Base-by-base conservation (phyloP, 2,329 filamentous ascomycete genomes). In the Colletotrichum scovillei region DNA sequence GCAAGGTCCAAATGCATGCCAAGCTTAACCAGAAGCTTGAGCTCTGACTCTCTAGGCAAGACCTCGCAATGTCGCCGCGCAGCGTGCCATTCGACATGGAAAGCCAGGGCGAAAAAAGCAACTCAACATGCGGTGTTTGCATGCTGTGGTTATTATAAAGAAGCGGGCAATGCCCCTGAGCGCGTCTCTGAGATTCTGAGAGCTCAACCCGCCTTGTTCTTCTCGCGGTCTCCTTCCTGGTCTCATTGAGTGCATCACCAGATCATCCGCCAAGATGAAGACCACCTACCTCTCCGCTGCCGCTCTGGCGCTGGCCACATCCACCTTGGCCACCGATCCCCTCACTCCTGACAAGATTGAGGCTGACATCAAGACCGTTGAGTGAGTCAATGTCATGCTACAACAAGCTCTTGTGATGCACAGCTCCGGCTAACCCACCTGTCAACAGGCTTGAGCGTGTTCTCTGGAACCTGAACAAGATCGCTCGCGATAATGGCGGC, bases 401-500 rank as follows among this genome's bases (percentile, higher is more conserved):
- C 24, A 32, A 4, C 24, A 14, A 24, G 4, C 35, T 38, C 53
- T 16, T 24, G 8, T 14, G 5, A 2, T 30, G n/a, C 12, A 22
- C 14, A 32, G 14, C 26, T 11, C 12, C 6, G 14, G 2, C 14
- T 12, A 8, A 19, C 73, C 60, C 19, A 16, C 8, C 2, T 30
- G 5, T 9, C 2, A 5, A 38, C 58, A 88, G 86, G 52, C 79
- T 89, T 42, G 82, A 87, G 79, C 80, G 81, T 56, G 86, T 87
- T 62, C 83, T 89, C 22, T 82, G 83, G 76, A 82, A 84, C 67
- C 81, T 89, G 5, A 81, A 88, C 75, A 78, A 82, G 30, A 88
- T 89, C 70, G 87, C 84, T 9, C 80, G 80, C 55, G 81, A 82
- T 52, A 87, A 89, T 75, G 86, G 86, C 30, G 87, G 87, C 19